A percentile compares a stretch with the other conserved stretches of the same genome.
These are phyloP conservation scores for Aspergillus novoparasiticus DNA, from an alignment of 2,329 filamentous ascomycete genomes.

Conservation along the genomic window DNA sequence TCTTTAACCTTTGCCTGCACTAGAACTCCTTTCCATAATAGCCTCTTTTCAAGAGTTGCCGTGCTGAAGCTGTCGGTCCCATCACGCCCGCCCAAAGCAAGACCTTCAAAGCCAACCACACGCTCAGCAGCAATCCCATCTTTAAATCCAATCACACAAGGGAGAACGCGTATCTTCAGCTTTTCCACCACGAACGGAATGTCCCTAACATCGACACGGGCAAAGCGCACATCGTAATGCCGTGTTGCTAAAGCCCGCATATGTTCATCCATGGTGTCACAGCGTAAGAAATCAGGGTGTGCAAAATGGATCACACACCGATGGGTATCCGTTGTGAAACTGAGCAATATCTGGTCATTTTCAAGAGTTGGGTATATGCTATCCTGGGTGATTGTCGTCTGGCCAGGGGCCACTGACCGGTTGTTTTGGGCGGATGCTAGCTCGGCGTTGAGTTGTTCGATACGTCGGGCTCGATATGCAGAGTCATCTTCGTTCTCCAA, in stretches of 20 bases:
- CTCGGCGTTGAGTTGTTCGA: constrained; percentile 63
- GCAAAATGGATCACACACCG: constrained; percentile 65
- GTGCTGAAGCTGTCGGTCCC: constrained; percentile 44
- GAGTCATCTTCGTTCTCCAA: constrained; percentile 57
- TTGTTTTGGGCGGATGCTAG: constrained; percentile 51
- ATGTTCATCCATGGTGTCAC: constrained; percentile 63
- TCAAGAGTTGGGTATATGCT: constrained; percentile 40
- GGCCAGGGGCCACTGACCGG: constrained; percentile 23
- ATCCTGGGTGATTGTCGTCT: constrained; percentile 24
- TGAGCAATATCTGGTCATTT: constrained; percentile 60
- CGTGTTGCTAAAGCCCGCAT: constrained; percentile 48
- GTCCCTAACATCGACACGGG: constrained; percentile 48
- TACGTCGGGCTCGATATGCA: constrained; percentile 58
- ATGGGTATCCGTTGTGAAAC: constrained; percentile 61
- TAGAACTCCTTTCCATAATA: constrained; percentile 44
- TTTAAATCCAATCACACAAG: constrained; percentile 53
- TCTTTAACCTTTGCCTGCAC: constrained; percentile 34
- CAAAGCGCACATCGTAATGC: constrained; percentile 48
- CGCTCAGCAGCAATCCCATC: constrained; percentile 49
- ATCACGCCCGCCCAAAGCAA: constrained; percentile 42
- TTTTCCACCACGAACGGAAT: constrained; percentile 53
- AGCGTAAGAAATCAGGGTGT: constrained; percentile 65
- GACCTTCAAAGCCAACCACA: constrained; percentile 52
- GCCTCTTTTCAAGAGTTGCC: constrained; percentile 44
- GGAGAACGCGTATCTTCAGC: constrained; percentile 48